Conservation (phyloP, 2,329 filamentous ascomycete species). For the Geosmithia morbida region DNA sequence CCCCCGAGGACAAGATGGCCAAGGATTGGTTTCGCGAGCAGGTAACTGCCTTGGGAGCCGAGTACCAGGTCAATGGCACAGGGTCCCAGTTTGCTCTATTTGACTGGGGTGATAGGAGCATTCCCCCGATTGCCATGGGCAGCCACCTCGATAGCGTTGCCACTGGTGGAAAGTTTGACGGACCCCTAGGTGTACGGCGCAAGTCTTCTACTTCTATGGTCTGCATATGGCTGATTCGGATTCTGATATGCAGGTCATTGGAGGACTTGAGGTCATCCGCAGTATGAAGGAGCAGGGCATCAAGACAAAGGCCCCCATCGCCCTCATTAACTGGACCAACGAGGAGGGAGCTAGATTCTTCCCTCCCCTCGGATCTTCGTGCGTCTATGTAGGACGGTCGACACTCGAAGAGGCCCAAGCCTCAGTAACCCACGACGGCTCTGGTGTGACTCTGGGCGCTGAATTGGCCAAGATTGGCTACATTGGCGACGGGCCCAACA, state of each 20-base stretch:
- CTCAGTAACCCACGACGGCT: constrained; percentile 21
- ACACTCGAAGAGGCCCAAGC: constrained; percentile 44
- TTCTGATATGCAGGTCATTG: constrained; percentile 13
- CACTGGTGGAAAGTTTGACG: constrained; percentile 55
- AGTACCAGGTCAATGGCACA: not conserved
- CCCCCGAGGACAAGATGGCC: not conserved
- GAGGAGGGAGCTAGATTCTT: constrained; percentile 75
- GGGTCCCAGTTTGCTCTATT: not conserved
- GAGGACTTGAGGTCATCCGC: constrained; percentile 59
- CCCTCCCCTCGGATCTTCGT: constrained; percentile 57
- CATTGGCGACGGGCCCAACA: constrained; percentile 32
- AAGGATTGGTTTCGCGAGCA: not conserved
- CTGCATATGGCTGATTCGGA: not conserved
- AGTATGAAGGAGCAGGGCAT: constrained; percentile 51
- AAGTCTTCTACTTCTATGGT: constrained; percentile 5
- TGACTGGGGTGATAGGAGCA: not conserved
- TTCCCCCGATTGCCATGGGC: constrained; percentile 46
- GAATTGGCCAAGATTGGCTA: constrained; percentile 60
- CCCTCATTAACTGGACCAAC: constrained; percentile 69
- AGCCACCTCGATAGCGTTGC: constrained; percentile 56
- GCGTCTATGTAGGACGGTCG: constrained; percentile 62
- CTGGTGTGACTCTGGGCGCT: constrained; percentile 9
- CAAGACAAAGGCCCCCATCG: constrained; percentile 57
- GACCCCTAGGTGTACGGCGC: constrained; percentile 68
- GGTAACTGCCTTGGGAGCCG: not conserved